Evolutionary conservation across 495 filamentous ascomycete species (phyloP), one percentile per base, ranked within the genome.

Genomic region (Penicillium desertorum): DNA sequence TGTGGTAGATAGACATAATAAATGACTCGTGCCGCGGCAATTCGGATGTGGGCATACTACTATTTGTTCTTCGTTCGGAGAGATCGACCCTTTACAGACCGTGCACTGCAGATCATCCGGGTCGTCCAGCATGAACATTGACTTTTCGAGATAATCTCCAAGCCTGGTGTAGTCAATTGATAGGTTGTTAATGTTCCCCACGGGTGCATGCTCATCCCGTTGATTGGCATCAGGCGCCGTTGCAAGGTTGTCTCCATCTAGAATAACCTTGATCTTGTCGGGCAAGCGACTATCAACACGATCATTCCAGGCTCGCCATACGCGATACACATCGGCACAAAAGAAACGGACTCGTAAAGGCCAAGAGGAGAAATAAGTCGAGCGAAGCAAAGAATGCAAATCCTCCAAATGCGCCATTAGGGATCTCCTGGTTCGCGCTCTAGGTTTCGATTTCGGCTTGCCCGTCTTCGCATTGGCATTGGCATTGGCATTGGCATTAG

Each of bases 341-440:
- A 96, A 96, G 68, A 97, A 96, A 9, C 88, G 84, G 17, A 97
- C 63, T 16, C 81, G 79, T 30, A 98, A 76, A n/a, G 92, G 92
- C 91, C 90, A 95, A 25, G 81, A 73, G 9, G 72, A 67, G 66
- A 98, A 97, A 62, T 87, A 90, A 4, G 81, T 79, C 7, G 89
- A 88, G 2, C 88, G 81, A 7, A 97, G 77, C 0, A 98, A 77
- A 0, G 90, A 77, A 66, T 95, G 88, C 17, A 98, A 71, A 62
- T 91, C 90, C 2, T 84, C 83, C 27, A 96, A 60, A 20, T 87
- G 81, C 17, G 83, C 84, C 3, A 65, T 76, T 39, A 94, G 62
- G 5, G 79, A 87, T 51, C 79, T 75, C 8, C 74, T 72, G 4
- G 88, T 16, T n/a, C 44, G 53, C 84, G 19, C 86, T 80, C 22